Evolutionary conservation across 2,329 filamentous ascomycete genomes (phyloP).

Genomic region (Diaporthe batatas): DNA sequence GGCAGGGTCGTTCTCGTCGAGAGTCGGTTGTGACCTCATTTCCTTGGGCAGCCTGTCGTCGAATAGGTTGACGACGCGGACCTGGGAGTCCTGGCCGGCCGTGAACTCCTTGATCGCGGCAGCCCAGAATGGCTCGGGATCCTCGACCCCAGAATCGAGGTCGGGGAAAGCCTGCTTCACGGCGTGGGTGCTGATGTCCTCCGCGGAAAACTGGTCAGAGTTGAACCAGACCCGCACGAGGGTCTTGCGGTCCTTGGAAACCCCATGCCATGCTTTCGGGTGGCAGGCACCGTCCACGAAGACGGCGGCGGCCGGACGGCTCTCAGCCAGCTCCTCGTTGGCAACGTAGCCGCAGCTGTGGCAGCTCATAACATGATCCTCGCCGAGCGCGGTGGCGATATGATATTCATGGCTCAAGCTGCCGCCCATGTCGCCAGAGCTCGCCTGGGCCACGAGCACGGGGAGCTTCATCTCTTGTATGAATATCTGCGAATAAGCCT

Average conservation of each 20-base stretch:
- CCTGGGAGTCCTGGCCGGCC: constrained; percentile 49
- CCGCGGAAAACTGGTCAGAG: constrained; percentile 45
- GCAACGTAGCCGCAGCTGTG: constrained; percentile 79
- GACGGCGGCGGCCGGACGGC: constrained; percentile 43
- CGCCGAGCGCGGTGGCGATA: constrained; percentile 81
- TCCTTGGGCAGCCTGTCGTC: constrained; percentile 51
- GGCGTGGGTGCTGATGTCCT: constrained; percentile 65
- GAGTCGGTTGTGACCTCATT: background rate
- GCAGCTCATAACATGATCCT: constrained; percentile 88
- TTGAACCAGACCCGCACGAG: constrained; percentile 78
- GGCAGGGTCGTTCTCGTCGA: background rate
- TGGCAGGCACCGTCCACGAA: constrained; percentile 10
- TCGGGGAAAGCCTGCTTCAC: constrained; percentile 76
- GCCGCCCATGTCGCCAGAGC: constrained; percentile 97
- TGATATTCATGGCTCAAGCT: constrained; percentile 96
- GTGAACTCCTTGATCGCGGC: constrained; percentile 53
- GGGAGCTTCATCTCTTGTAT: constrained; percentile 81
- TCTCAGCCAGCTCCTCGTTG: constrained; percentile 85
- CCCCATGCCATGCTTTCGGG: constrained; percentile 66
- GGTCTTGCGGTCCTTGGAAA: constrained; percentile 75
- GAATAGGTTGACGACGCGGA: constrained; percentile 53
- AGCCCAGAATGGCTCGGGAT: constrained; percentile 67
- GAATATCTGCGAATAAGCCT: constrained; percentile 83
- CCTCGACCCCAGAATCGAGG: constrained; percentile 78
- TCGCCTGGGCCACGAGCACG: constrained; percentile 87